These are phyloP conservation scores for Paramecium primaurelia DNA, from an alignment of 73 alveolate species.

Conservation along the genomic window DNA sequence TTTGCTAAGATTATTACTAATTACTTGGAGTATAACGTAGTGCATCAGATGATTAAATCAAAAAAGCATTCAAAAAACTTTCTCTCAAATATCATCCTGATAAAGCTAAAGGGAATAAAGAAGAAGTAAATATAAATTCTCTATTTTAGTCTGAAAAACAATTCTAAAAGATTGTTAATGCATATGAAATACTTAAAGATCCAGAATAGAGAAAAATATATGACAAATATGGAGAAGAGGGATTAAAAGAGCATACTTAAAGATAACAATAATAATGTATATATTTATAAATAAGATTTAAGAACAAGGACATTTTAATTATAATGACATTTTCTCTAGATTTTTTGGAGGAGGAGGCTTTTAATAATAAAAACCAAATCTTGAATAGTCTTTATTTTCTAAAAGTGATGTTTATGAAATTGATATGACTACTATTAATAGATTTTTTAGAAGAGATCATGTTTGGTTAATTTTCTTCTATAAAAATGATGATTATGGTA, in stretches of 20 bases:
- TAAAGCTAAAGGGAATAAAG: slow-evolving; percentile 44
- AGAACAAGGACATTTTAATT: neutral
- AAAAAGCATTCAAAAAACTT: slow-evolving; percentile 67
- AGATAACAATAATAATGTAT: slow-evolving; percentile 52
- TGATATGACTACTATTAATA: slow-evolving; percentile 78
- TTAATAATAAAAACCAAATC: slow-evolving; percentile 71
- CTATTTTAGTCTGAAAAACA: slow-evolving; percentile 64
- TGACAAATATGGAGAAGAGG: slow-evolving; percentile 90
- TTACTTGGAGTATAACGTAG: slow-evolving; percentile 64
- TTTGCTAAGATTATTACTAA: slow-evolving; percentile 75
- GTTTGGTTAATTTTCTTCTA: slow-evolving; percentile 93
- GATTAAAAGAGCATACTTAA: slow-evolving; percentile 52
- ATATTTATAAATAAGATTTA: neutral
- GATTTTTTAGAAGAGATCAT: slow-evolving; percentile 86
- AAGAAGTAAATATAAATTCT: neutral
- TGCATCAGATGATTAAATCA: slow-evolving; percentile 67
- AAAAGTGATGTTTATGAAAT: slow-evolving; percentile 88
- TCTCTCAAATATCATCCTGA: slow-evolving; percentile 88
- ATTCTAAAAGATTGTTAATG: slow-evolving; percentile 85
- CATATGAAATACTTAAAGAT: slow-evolving; percentile 84
- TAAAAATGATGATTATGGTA: slow-evolving; percentile 69
- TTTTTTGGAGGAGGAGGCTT: slow-evolving; percentile 95
- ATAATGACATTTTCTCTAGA: slow-evolving; percentile 85
- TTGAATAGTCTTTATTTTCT: slow-evolving; percentile 76
- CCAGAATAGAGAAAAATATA: slow-evolving; percentile 79